These are phyloP conservation scores for Neofusicoccum parvum DNA, from an alignment of 2,329 filamentous ascomycete genomes.

Conservation along the genomic window DNA sequence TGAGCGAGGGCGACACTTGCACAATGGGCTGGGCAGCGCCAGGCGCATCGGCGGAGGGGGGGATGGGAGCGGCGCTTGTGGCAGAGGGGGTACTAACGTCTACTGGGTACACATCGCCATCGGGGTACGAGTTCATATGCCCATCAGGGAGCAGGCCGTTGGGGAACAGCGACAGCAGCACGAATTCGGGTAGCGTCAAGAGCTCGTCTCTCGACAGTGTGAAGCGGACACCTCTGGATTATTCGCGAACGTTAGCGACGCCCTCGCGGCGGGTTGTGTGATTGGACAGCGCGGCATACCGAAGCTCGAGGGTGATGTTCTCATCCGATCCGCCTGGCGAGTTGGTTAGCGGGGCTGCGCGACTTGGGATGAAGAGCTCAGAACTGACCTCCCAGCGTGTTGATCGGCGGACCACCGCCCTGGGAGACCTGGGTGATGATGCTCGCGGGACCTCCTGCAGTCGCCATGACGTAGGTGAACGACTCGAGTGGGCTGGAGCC, in stretches of 20 bases:
- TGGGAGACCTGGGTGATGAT: conserved; percentile 99
- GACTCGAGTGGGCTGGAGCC: conserved; percentile 87
- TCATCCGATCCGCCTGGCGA: conserved; percentile 76
- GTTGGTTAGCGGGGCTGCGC: conserved; percentile 18
- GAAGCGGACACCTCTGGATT: conserved; percentile 80
- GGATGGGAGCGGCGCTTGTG: conserved; percentile 20
- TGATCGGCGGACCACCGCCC: conserved; percentile 80
- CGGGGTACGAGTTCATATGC: conserved; percentile 89
- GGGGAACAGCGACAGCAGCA: conserved; percentile 94
- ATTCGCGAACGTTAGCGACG: conserved; percentile 26
- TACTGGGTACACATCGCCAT: conserved; percentile 93
- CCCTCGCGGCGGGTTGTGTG: not conserved
- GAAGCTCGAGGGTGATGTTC: conserved; percentile 90
- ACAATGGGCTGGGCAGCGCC: conserved; percentile 28
- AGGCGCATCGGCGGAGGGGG: conserved; percentile 29
- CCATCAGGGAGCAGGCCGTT: conserved; percentile 98
- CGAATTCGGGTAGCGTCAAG: conserved; percentile 93
- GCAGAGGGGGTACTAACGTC: conserved; percentile 68
- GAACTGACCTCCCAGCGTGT: conserved; percentile 75
- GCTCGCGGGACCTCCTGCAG: conserved; percentile 93
- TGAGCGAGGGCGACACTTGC: conserved; percentile 35
- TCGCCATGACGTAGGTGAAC: conserved; percentile 97
- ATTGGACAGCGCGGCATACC: conserved; percentile 58
- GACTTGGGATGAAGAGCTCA: not conserved
- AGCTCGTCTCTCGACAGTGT: conserved; percentile 93